Conservation (phyloP, 495 filamentous ascomycete genomes). For the Sporormia fimetaria region DNA sequence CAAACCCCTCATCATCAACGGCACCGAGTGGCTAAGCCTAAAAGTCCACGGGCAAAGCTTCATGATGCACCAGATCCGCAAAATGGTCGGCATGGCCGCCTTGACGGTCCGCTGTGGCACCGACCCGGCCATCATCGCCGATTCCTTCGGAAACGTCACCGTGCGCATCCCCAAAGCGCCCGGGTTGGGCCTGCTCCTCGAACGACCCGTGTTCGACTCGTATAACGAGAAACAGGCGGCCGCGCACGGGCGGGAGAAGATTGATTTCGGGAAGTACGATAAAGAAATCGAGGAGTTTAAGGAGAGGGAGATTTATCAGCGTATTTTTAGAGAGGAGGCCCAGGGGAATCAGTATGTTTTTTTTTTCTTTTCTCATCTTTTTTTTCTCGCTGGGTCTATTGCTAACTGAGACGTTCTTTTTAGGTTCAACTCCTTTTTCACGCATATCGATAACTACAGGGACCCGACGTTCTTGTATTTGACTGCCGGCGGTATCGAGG, state of each 20-base stretch:
- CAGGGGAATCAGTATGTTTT: slow-evolving; percentile 35
- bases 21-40: slow-evolving; percentile 88
- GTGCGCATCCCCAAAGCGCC: slow-evolving; percentile 90
- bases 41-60: slow-evolving; percentile 96
- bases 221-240: slow-evolving; percentile 58
- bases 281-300: slow-evolving; percentile 79
- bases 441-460: slow-evolving; percentile 68
- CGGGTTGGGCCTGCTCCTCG: slow-evolving; percentile 73
- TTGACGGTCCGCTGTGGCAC: slow-evolving; percentile 69
- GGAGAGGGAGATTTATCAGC: slow-evolving; percentile 80
- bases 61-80: slow-evolving; percentile 99
- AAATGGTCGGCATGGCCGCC: slow-evolving; percentile 91
- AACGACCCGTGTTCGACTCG: slow-evolving; percentile 75
- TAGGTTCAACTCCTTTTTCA: slow-evolving; percentile 72
- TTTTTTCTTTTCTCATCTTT: slow-evolving; percentile 7
- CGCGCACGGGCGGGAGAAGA: slow-evolving; percentile 44
- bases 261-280: slow-evolving; percentile 68
- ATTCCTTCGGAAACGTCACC: slow-evolving; percentile 49
- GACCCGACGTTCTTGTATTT: slow-evolving; percentile 66
- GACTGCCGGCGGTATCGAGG: slow-evolving; percentile 34
- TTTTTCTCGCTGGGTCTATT: too few relatives aligned
- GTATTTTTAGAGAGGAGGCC: slow-evolving; percentile 84
- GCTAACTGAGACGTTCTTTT: slow-evolving; percentile 12
- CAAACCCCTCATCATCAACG: slow-evolving; percentile 37
- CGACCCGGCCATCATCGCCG: slow-evolving; percentile 48